phyloP scores from a whole-genome alignment of 2,329 filamentous ascomycete genomes.

The Beauveria varroae region DNA sequence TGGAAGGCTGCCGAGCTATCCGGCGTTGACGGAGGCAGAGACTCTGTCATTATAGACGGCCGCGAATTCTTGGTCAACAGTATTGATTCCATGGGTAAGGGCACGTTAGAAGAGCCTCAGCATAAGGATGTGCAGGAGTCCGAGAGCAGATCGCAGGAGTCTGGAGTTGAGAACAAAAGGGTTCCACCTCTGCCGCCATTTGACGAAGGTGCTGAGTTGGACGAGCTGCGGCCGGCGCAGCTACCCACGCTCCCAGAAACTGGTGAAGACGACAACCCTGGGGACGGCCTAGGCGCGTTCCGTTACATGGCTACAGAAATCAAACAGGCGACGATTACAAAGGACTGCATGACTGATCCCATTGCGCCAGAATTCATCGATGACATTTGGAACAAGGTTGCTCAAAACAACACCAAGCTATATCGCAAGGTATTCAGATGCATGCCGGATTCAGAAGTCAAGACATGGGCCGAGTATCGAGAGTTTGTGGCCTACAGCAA shows the following conservation, averaged over 20 bases:
- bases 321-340: constrained; percentile 64
- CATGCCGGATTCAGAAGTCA: constrained; percentile 93
- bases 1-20: constrained; percentile 59
- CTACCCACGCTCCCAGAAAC: constrained; percentile 60
- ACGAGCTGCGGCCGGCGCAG: constrained; percentile 63
- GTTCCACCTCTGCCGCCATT: constrained; percentile 53
- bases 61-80: constrained; percentile 65
- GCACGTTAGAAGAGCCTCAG: constrained; percentile 39
- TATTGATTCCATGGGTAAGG: constrained; percentile 56
- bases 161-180: constrained; percentile 33
- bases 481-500: constrained; percentile 72
- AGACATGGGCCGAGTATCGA: constrained; percentile 87
- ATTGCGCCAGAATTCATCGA: constrained; percentile 75
- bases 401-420: constrained; percentile 91
- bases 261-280: constrained; percentile 79
- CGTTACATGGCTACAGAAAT: constrained; percentile 60
- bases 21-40: constrained; percentile 56
- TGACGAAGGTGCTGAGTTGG: constrained; percentile 52
- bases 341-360: constrained; percentile 93
- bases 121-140: neutral
- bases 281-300: constrained; percentile 48
- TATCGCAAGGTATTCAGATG: constrained; percentile 92
- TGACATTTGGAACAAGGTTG: constrained; percentile 79
- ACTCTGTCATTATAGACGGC: constrained; percentile 60
- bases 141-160: constrained; percentile 22